A percentile compares a stretch with the other conserved stretches of the same genome.
phyloP scores from a whole-genome alignment of 306 rosid genomes.

The Canavalia ensiformis region DNA sequence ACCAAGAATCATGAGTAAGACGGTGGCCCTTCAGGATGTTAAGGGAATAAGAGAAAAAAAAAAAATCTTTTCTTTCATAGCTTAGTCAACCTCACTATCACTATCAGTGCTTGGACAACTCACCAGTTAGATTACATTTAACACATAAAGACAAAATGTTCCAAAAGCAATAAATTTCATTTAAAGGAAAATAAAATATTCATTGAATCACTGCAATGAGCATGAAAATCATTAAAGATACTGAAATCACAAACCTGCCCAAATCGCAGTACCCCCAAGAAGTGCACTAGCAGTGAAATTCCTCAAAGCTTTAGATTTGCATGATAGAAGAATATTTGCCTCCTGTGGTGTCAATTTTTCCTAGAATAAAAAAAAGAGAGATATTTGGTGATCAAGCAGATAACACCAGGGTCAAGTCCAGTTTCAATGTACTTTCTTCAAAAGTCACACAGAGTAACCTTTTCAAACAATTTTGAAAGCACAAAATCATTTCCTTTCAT shows the following conservation, averaged over 20 bases:
- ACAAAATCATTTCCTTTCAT: background rate
- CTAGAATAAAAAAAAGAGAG: slow-evolving; percentile 30
- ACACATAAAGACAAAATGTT: background rate
- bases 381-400: slow-evolving; percentile 32
- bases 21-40: slow-evolving; percentile 3
- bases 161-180: slow-evolving; percentile 1
- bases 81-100: background rate
- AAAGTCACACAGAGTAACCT: background rate
- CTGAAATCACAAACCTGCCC: slow-evolving; percentile 60
- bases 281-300: slow-evolving; percentile 45
- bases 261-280: slow-evolving; percentile 54
- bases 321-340: slow-evolving; percentile 48
- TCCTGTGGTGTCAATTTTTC: slow-evolving; percentile 62
- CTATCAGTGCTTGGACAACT: slow-evolving; percentile 1
- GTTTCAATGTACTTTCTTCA: slow-evolving; percentile 34
- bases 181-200: background rate
- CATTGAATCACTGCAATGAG: background rate
- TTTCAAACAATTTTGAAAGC: slow-evolving; percentile 13
- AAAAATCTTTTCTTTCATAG: background rate
- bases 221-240: background rate
- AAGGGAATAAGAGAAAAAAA: slow-evolving; percentile 17
- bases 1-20: background rate
- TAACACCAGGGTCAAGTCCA: slow-evolving; percentile 7
- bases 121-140: slow-evolving; percentile 2
- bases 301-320: slow-evolving; percentile 52